Evolutionary conservation across 495 filamentous ascomycete species (phyloP).

Genomic region (Penicillium cataractarum): DNA sequence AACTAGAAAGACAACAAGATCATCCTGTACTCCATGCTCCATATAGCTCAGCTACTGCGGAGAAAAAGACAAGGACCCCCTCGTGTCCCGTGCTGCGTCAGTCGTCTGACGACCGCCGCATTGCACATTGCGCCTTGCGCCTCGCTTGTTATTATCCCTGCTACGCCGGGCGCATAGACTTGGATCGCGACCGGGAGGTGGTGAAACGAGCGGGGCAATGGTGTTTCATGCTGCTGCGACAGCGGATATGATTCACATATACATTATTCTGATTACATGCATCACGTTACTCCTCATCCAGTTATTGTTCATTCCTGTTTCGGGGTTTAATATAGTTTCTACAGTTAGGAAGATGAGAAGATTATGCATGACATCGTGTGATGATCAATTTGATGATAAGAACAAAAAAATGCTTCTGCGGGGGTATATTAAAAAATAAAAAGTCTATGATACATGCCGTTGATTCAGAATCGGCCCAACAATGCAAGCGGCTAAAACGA

Average conservation of each 20-base stretch:
- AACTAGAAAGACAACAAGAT: not conserved
- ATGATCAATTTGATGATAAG: constrained; percentile 13
- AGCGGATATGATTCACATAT: not conserved
- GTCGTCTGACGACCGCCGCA: constrained; percentile 17
- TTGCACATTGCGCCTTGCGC: not conserved
- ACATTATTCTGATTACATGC: not conserved
- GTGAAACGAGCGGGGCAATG: constrained; percentile 26
- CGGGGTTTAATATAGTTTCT: not conserved
- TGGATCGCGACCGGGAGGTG: not conserved
- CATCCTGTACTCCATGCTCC: not conserved
- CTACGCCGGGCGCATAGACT: not conserved
- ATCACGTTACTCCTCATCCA: not conserved
- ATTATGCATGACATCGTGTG: constrained; percentile 26
- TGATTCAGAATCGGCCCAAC: constrained; percentile 37
- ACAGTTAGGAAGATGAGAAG: not conserved
- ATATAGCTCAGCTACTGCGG: not conserved
- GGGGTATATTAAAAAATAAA: constrained; percentile 44
- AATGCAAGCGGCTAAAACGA: constrained; percentile 23
- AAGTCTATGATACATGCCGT: constrained; percentile 51
- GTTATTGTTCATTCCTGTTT: not conserved
- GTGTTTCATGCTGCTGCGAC: constrained; percentile 3
- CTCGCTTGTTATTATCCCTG: constrained; percentile 6
- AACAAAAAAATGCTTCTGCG: constrained; percentile 38
- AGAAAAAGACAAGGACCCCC: not conserved
- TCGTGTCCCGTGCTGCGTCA: constrained; percentile 9